A percentile compares a stretch with the other conserved stretches of the same genome.
phyloP scores from a whole-genome alignment of 2,329 filamentous ascomycete species.

The Rugonectria rugulosa region DNA sequence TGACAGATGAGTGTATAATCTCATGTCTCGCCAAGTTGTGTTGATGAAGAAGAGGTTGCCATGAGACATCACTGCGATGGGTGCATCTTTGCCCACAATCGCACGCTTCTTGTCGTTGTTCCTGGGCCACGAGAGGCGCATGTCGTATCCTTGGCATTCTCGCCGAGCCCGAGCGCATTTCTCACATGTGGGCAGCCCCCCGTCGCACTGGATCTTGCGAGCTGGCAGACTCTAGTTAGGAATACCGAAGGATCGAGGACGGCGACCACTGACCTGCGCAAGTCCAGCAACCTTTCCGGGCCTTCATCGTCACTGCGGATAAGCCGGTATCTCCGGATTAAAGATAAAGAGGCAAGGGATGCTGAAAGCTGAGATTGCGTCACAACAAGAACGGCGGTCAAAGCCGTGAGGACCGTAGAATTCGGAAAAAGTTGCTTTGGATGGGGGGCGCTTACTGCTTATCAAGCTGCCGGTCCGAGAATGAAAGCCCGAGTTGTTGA shows the following conservation, averaged over 20 bases:
- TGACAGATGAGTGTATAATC: background rate
- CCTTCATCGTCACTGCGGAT: conserved; percentile 11
- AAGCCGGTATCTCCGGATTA: background rate
- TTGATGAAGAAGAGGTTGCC: conserved; percentile 22
- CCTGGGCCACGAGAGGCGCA: conserved; percentile 31
- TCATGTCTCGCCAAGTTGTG: conserved; percentile 24
- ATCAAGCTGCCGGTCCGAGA: no score
- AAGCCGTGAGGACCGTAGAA: background rate
- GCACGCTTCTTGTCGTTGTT: conserved; percentile 23
- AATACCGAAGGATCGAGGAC: background rate
- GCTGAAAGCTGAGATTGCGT: no score
- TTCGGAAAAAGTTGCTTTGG: no score
- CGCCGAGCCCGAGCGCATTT: conserved; percentile 17
- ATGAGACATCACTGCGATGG: background rate
- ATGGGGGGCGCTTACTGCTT: no score
- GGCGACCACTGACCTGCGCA: conserved; percentile 25
- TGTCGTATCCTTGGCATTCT: conserved; percentile 23
- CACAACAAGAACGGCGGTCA: no score
- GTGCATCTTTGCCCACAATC: background rate
- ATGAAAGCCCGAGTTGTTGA: no score
- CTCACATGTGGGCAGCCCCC: conserved; percentile 15
- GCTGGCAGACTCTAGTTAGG: conserved; percentile 17
- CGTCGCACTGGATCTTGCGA: conserved; percentile 33
- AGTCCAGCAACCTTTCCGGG: conserved; percentile 31
- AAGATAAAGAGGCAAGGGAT: no score